phyloP scores from a whole-genome alignment of 768 basidiomycete genomes.

The Kwoniella newhampshirensis region DNA sequence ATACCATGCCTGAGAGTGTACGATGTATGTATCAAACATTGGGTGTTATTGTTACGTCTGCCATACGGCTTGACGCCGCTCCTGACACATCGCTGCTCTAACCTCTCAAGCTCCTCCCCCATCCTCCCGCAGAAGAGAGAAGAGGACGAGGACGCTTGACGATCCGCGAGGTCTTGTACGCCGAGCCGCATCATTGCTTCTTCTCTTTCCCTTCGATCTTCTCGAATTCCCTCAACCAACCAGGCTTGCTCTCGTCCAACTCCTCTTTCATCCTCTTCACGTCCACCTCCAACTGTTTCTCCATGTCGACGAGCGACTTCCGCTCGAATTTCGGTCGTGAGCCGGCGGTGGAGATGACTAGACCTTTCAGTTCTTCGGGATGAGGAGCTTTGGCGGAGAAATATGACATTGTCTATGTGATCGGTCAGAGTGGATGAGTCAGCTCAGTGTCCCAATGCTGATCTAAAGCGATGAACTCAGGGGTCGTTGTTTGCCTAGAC shows the following conservation, averaged over 20 bases:
- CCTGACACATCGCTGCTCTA: too few relatives aligned
- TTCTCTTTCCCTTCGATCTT: background rate
- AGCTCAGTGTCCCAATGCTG: background rate
- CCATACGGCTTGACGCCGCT: too few relatives aligned
- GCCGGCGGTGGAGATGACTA: slow-evolving; percentile 21
- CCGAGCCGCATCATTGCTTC: too few relatives aligned
- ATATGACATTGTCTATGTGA: slow-evolving; percentile 21
- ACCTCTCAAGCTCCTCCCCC: too few relatives aligned
- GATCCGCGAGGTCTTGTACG: background rate
- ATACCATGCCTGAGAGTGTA: too few relatives aligned
- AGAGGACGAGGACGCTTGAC: background rate
- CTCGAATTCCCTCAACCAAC: slow-evolving; percentile 31
- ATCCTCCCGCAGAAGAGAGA: too few relatives aligned
- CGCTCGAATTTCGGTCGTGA: slow-evolving; percentile 21
- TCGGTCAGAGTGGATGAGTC: background rate
- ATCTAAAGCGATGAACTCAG: too few relatives aligned
- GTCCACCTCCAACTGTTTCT: slow-evolving; percentile 26
- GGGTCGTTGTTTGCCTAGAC: too few relatives aligned
- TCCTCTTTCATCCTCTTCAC: slow-evolving; percentile 36
- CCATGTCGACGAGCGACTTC: slow-evolving; percentile 30
- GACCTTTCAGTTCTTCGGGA: slow-evolving; percentile 24
- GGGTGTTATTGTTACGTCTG: too few relatives aligned
- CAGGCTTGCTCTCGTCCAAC: slow-evolving; percentile 33
- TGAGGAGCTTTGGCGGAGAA: slow-evolving; percentile 21
- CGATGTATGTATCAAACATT: too few relatives aligned